Base-by-base conservation (phyloP, 345 rosid species). In the Ceriops decandra region DNA sequence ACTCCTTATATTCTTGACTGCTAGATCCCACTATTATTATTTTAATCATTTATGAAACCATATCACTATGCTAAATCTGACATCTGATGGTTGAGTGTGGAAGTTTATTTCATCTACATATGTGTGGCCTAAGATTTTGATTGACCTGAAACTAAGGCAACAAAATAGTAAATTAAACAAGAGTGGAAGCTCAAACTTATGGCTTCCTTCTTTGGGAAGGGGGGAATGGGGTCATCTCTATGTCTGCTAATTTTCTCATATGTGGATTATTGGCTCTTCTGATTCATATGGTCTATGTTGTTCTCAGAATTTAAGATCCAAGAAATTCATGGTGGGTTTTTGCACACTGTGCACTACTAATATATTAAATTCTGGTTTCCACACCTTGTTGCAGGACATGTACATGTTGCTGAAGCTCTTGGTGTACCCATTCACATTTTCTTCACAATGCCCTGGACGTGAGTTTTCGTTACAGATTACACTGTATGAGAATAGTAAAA, bases 391-490 rank as follows among this genome's bases (percentile, higher is more conserved):
- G 75, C 85, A 95, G 99, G 99, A 78, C 97, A 95, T 81, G 85
- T 87, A 10, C 99, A 95, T 77, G 93, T 95, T 70, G 97, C 99
- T 54, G 99, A 95, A 84, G 93, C 99, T 81, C 99, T 95, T 70
- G 87, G 92, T 69, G 89, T 89, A 65, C 99, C 97, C 52, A 85
- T 95, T 70, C 99, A 95, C 77, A 95, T 95, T n/a, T 91, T 88
- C 82, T 95, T 95, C 89, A 95, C 99, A 57, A 95, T 95, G 99
- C 99, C 99, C 47, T 95, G 99, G 99, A 95, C 97, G 99, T 95
- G 81, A 95, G 98, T 85, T 64, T 79, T 76, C 36, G 36, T 32
- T 51, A 26, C 22, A 57, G 51, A 60, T 33, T 47, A 19, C 19
- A 31, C 26, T 65, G 19, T 46, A 17, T 67, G 52, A n/a, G 46